Evolutionary conservation across 345 rosid species (phyloP).

Genomic region (Kandelia obovata): DNA sequence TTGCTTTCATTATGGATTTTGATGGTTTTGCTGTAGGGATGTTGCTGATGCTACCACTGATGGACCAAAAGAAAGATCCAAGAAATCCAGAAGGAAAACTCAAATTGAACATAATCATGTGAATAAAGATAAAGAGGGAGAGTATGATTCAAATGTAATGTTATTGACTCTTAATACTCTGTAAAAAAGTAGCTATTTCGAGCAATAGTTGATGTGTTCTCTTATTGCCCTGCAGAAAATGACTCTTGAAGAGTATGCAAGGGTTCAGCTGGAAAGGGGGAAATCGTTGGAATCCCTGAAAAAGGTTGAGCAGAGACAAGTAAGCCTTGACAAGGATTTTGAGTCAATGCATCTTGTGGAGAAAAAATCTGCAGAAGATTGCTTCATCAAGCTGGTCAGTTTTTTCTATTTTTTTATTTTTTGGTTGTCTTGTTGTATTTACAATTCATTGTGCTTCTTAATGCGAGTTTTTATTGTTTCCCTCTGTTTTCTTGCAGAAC

Average conservation of each 20-base stretch:
- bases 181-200: no score
- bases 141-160: constrained; percentile 1
- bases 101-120: neutral
- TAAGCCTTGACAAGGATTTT: constrained; percentile 11
- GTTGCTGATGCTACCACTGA: no score
- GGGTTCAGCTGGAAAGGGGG: neutral
- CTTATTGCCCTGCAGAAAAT: constrained; percentile 1
- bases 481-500: neutral
- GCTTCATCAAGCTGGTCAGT: neutral
- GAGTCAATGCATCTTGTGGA: constrained; percentile 13
- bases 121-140: neutral
- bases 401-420: neutral
- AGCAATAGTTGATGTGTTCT: no score
- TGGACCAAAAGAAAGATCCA: neutral
- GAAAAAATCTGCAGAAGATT: constrained; percentile 3
- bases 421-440: no score
- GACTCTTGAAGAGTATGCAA: constrained; percentile 18
- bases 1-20: no score
- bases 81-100: neutral
- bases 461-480: neutral
- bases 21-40: no score
- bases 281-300: constrained; percentile 7
- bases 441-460: no score
- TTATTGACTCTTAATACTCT: neutral
- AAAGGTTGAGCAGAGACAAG: constrained; percentile 7